Evolutionary conservation across 768 basidiomycete genomes (phyloP), one percentile per base, ranked within the genome.

Genomic region (Rhodosporidiobolus sp.): DNA sequence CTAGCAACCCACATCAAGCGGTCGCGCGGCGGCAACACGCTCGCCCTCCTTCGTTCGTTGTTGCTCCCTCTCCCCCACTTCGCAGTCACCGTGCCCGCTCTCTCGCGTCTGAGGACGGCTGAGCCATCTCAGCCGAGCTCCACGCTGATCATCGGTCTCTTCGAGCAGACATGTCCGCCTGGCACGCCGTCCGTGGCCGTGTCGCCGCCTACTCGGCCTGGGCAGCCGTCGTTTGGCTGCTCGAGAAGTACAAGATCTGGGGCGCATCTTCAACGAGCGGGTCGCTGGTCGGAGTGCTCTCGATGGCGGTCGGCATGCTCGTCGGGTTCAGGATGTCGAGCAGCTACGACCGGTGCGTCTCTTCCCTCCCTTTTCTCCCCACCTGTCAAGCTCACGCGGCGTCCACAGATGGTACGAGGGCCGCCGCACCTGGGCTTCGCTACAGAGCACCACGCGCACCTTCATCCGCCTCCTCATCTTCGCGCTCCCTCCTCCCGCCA

Each of bases 321-420:
- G 70, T 71, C 20, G 43, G 49, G n/a, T 72, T 72, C 57, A 22
- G 71, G 14, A 34, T 20, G 4, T 43, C 45, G 0, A 64, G 30
- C 2, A 49, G 45, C 35, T 72, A 72, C 62, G 71, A 72, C 12
- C 28, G 70, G 70, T 71, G 16, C 19, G 70, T 43, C 22, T 20
- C 53, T n/a, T 43, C 56, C 48, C 19, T 60, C 22, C 16, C 26
- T 24, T 8, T 22, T 32, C 58, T 28, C 11, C 20, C n/a, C 35
- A 11, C 35, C 54, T 26, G 2, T 34, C 24, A 55, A 16, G 20
- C 38, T 32, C 9, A 20, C n/a, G 2, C 48, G 6, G 28, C 6
- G 6, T n/a, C 43, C 14, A 19, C 63, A 65, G 73, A 10, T 74
- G 74, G 74, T 75, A 71, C 60, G 74, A 75, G 43, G 74, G 74